These are phyloP conservation scores for Vinca minor DNA, from an alignment of 257 asterid species.

Conservation along the genomic window DNA sequence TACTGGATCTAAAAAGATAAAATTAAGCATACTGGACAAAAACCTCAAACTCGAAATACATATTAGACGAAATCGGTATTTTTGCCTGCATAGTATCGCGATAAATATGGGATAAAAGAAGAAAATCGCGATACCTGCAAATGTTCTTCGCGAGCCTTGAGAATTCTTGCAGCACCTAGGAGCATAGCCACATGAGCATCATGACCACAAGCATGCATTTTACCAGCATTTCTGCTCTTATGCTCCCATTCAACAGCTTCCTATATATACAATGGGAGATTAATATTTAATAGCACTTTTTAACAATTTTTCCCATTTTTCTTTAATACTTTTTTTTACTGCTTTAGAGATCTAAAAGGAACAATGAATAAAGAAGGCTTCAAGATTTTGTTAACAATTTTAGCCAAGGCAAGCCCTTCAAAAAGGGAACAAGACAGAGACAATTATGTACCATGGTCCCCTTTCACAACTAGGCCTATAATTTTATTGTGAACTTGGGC, in stretches of 20 bases:
- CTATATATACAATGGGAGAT: conserved; percentile 3
- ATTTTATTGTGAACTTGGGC: too few species aligned
- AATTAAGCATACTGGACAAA: too few species aligned
- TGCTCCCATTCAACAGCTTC: conserved; percentile 32
- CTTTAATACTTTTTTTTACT: too few species aligned
- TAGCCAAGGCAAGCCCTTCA: not conserved
- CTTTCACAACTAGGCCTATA: too few species aligned
- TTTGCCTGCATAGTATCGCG: too few species aligned
- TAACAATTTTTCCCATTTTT: too few species aligned
- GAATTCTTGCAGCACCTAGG: conserved; percentile 26
- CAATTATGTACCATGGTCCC: not conserved
- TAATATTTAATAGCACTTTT: not conserved
- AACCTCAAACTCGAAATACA: too few species aligned
- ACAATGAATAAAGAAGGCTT: not conserved
- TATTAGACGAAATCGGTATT: too few species aligned
- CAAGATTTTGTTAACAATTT: not conserved
- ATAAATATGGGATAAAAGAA: too few species aligned
- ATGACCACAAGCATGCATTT: conserved; percentile 37
- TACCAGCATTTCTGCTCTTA: conserved; percentile 21
- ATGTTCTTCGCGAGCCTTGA: conserved; percentile 18
- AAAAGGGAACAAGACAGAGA: not conserved
- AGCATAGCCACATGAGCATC: conserved; percentile 38
- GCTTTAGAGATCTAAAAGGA: not conserved
- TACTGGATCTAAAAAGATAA: too few species aligned
- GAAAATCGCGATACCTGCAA: conserved; percentile 10